phyloP scores from a whole-genome alignment of 371 early-diverging fungal species.

The Mucor indicus region DNA sequence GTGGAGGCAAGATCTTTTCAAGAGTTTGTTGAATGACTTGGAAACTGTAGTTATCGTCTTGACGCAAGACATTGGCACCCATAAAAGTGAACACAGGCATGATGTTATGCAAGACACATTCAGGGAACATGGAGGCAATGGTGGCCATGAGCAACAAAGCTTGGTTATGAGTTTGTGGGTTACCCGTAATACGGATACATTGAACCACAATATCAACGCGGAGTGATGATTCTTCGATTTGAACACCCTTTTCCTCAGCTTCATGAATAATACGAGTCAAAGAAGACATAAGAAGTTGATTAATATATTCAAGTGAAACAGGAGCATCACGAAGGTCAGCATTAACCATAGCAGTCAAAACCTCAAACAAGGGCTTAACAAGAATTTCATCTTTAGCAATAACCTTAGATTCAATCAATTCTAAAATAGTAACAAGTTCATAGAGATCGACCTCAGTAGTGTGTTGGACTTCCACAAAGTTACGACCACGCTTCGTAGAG shows the following conservation, averaged over 20 bases:
- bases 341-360: constrained; percentile 69
- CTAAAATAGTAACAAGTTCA: constrained; percentile 64
- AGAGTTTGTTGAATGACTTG: constrained; percentile 90
- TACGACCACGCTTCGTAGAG: constrained; percentile 34
- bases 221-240: constrained; percentile 46
- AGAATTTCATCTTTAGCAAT: constrained; percentile 47
- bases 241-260: constrained; percentile 42
- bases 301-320: constrained; percentile 80
- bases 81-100: constrained; percentile 98
- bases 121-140: constrained; percentile 79
- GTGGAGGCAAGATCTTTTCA: constrained; percentile 83
- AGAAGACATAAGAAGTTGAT: constrained; percentile 80
- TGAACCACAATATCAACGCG: constrained; percentile 89
- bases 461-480: constrained; percentile 11
- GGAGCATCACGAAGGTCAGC: constrained; percentile 52
- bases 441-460: constrained; percentile 40
- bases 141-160: constrained; percentile 87
- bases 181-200: constrained; percentile 85
- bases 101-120: constrained; percentile 85
- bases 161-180: constrained; percentile 94
- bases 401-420: constrained; percentile 64
- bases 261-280: constrained; percentile 65
- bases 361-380: constrained; percentile 70
- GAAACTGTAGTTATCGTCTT: constrained; percentile 95
- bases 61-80: constrained; percentile 92